A percentile compares a stretch with the other conserved stretches of the same genome.
phyloP scores from a whole-genome alignment of 106 monocot genomes.

The Acanthochlamys bracteata region DNA sequence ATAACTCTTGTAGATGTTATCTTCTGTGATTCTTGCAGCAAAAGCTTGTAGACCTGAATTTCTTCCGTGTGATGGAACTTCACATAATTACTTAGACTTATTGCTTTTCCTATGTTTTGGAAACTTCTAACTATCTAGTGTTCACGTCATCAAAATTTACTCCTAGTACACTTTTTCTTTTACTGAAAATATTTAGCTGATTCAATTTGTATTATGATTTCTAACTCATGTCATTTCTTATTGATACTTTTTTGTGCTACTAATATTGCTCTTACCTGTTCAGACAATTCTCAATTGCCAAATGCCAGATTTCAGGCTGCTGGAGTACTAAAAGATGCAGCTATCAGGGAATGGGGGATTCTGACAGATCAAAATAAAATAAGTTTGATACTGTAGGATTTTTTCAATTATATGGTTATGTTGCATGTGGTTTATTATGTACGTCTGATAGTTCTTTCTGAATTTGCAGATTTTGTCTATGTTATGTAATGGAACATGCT shows the following conservation, averaged over 20 bases:
- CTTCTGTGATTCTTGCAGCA: no score
- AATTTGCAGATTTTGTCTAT: conserved; percentile 65
- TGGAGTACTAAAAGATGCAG: conserved; percentile 56
- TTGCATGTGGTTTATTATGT: neutral
- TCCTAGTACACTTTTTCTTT: no score
- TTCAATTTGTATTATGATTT: no score
- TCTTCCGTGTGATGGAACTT: no score
- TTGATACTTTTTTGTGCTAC: neutral
- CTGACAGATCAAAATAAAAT: conserved; percentile 58
- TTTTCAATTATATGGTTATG: neutral
- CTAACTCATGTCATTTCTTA: neutral
- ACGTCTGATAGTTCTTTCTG: neutral
- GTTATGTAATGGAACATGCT: conserved; percentile 66
- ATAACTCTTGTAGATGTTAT: no score
- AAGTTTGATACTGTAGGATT: conserved; percentile 57
- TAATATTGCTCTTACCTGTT: conserved; percentile 5
- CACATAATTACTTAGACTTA: no score
- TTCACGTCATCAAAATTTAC: no score
- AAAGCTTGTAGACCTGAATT: no score
- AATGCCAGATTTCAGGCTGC: conserved; percentile 78
- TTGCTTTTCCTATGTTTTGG: no score
- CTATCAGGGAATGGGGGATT: conserved; percentile 74
- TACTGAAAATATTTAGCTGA: no score
- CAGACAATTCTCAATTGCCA: conserved; percentile 53
- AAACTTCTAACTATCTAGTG: no score